phyloP scores from a whole-genome alignment of 2,329 filamentous ascomycete species.

The Pseudogymnoascus sp. region DNA sequence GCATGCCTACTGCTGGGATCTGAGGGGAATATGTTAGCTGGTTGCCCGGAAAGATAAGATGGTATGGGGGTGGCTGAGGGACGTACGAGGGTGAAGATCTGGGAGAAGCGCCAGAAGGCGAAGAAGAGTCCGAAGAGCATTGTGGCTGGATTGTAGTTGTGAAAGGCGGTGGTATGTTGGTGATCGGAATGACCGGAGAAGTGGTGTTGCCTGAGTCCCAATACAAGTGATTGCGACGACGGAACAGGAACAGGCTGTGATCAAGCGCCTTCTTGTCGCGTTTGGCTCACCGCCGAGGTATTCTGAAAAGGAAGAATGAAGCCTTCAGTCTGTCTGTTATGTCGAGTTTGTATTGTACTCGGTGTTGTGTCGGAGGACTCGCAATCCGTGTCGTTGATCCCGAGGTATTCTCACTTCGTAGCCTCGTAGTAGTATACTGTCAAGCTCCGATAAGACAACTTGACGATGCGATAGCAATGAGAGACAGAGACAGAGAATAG shows the following conservation, averaged over 20 bases:
- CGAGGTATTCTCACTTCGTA: not conserved
- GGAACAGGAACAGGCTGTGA: not conserved
- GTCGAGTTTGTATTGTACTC: not conserved
- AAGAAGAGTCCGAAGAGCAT: conserved; percentile 57
- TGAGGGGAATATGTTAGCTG: conserved; percentile 26
- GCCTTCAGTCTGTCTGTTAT: not conserved
- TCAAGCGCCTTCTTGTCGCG: not conserved
- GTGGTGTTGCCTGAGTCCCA: not conserved
- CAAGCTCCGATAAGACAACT: not conserved
- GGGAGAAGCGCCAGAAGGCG: conserved; percentile 51
- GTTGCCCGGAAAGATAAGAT: not conserved
- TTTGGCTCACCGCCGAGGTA: not conserved
- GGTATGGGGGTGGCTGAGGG: not conserved
- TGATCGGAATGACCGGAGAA: not conserved
- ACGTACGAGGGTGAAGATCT: conserved; percentile 55
- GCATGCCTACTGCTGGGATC: conserved; percentile 60
- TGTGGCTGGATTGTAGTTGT: not conserved
- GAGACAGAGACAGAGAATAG: not conserved
- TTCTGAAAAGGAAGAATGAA: not conserved
- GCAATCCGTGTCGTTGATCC: not conserved
- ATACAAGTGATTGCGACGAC: not conserved
- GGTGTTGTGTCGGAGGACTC: not conserved
- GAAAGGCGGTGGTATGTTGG: not conserved
- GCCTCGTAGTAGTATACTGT: not conserved
- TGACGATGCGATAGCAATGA: not conserved